Percentiles rank a stretch among this genome's conserved stretches.
Conservation (phyloP, 1,284 basidiomycete species). For the Coniferiporia weirii region DNA sequence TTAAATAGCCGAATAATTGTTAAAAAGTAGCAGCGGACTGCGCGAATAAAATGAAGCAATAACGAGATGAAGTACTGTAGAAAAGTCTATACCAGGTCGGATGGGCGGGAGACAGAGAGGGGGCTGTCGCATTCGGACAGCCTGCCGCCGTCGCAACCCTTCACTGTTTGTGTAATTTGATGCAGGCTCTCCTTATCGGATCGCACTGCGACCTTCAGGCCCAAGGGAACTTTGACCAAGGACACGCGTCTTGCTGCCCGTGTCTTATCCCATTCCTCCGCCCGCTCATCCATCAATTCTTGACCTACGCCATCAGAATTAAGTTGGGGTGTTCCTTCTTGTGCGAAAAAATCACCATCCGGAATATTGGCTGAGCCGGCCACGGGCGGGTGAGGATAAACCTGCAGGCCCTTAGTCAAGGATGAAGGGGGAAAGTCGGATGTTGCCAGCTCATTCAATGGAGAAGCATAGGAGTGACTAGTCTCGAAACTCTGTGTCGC, state of each 20-base stretch:
- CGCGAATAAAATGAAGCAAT: background rate
- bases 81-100: no score
- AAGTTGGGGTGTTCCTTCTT: background rate
- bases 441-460: background rate
- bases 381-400: background rate
- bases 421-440: background rate
- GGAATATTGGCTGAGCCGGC: background rate
- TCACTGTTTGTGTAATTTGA: background rate
- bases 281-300: constrained; percentile 53
- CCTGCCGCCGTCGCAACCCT: background rate
- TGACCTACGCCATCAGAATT: background rate
- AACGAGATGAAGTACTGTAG: background rate
- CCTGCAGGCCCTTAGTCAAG: background rate
- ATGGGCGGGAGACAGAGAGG: background rate
- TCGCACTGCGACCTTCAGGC: constrained; percentile 4
- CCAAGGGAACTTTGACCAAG: constrained; percentile 45
- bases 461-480: background rate
- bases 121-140: background rate
- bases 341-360: background rate
- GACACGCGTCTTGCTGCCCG: constrained; percentile 80
- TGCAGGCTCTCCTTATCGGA: background rate
- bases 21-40: background rate
- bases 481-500: constrained; percentile 4
- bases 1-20: constrained; percentile 13
- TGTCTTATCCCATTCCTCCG: constrained; percentile 82